phyloP scores from a whole-genome alignment of 2,329 filamentous ascomycete genomes.

The Aspergillus sp. region DNA sequence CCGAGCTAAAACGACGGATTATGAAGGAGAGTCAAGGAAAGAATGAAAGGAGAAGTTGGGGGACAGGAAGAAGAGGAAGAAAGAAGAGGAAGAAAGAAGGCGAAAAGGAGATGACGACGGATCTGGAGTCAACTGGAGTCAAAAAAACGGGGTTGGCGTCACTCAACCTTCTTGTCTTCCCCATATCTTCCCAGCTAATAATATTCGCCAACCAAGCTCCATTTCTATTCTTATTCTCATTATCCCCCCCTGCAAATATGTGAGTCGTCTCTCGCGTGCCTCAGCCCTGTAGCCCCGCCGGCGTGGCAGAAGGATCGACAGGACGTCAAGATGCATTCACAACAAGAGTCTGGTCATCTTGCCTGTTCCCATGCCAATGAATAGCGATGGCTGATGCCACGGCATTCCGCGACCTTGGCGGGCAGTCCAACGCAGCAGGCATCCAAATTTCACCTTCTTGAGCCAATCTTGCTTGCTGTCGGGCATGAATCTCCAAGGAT shows the following conservation, averaged over 20 bases:
- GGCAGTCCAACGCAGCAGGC: background rate
- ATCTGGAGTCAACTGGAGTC: background rate
- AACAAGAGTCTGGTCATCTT: background rate
- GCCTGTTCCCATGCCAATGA: background rate
- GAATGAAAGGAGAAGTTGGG: background rate
- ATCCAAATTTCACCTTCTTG: background rate
- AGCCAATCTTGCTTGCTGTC: background rate
- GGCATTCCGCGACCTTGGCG: background rate
- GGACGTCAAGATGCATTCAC: background rate
- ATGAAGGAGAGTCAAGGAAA: background rate
- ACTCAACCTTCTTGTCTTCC: background rate
- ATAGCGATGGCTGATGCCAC: background rate
- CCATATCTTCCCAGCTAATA: background rate
- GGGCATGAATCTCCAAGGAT: background rate
- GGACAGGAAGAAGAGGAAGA: background rate
- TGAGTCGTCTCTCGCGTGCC: background rate
- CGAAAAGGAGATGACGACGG: constrained; percentile 7
- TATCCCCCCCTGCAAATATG: background rate
- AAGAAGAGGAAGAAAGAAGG: background rate
- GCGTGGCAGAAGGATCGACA: constrained; percentile 5
- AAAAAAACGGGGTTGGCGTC: background rate
- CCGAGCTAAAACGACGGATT: background rate
- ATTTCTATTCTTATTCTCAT: constrained; percentile 1
- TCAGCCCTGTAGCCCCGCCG: constrained; percentile 12
- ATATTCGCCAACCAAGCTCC: background rate